Evolutionary conservation across 2,329 filamentous ascomycete species (phyloP), one percentile per base, ranked within the genome.

Genomic region (Colletotrichum tamarilloi): DNA sequence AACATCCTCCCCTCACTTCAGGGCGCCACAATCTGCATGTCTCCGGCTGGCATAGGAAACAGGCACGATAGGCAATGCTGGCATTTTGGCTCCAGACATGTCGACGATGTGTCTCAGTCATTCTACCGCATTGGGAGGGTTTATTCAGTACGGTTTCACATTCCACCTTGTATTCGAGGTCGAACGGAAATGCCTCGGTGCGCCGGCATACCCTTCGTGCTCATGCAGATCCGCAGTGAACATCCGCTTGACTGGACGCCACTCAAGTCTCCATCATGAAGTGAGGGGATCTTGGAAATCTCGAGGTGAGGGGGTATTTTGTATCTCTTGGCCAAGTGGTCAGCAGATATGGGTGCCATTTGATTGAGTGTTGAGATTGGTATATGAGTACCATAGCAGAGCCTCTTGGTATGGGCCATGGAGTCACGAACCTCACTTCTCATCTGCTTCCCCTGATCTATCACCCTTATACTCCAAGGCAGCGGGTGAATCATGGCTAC

Each of bases 401-500:
- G 8, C 14, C 7, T 16, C 14, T 30, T 11, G 19, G 6, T 12
- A 5, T n/a, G 9, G 5, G 42, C 19, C 24, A 12, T 11, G 2
- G 16, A 3, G 53, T 30, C n/a, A 6, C 42, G 2, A 8, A n/a
- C n/a, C 32, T 22, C 24, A 11, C n/a, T 24, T 6, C 4, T 52
- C 42, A 49, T 49, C 12, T 1, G n/a, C 30, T 4, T 52, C 9
- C 22, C 16, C 22, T 11, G 2, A 11, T 5, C 24, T 26, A 14
- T 14, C 52, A 28, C n/a, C 24, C 19, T 12, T 14, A 28, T n/a
- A 55, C 24, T 55, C 8, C 5, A 16, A n/a, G 19, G 19, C 7
- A 49, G 42, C 19, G 7, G 22, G 35, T 73, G 62, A 65, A 76
- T 24, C 70, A 83, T 83, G 82, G 75, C 78, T 4, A 49, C 42